Base-by-base conservation (phyloP, 2,329 filamentous ascomycete species). In the Pseudocercospora vitis region DNA sequence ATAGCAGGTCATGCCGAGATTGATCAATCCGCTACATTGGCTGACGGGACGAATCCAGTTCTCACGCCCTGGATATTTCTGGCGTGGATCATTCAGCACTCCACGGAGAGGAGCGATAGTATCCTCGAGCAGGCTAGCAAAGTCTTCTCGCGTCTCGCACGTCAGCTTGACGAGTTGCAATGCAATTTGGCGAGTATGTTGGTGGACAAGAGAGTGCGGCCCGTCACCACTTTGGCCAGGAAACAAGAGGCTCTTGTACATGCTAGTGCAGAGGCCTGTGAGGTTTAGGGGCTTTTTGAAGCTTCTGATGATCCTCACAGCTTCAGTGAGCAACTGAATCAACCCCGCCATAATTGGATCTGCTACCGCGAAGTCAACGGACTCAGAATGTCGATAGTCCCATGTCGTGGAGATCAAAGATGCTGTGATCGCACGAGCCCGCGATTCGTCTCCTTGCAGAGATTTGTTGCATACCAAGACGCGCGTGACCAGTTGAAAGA, bases 1-100 rank as follows among this genome's bases (percentile, higher is more conserved):
- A 69, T 99, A 99, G 72, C 94, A 99, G 0, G 95, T 97, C 68
- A 96, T 96, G 7, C 90, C 94, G 12, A 96, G 80, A 65, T 99
- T 99, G 52, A 81, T 81, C n/a, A 99, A 73, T 1, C 94, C 94
- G 23, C 60, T 57, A 33, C 53, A 59, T 19, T 53, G 42, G 5
- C 48, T 45, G 7, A 59, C 56, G 7, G 56, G 40, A 12, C 66
- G 62, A 12, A 65, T 64, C 82, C 85, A 32, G 72, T 72, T 28
- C 85, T 56, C 56, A 3, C 21, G 40, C 7, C 63, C 63, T 12
- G 61, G 61, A 39, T 59, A 65, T 32, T 33, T 55, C 4, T 48
- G 32, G 6, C 23, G 18, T 6, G 61, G 55, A 23, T 54, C 37
- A n/a, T 35, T 26, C 4, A 12, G 14, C 26, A 52, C 33, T 3